Base-by-base conservation (phyloP, 331 rosid species). In the Malus hybrid region DNA sequence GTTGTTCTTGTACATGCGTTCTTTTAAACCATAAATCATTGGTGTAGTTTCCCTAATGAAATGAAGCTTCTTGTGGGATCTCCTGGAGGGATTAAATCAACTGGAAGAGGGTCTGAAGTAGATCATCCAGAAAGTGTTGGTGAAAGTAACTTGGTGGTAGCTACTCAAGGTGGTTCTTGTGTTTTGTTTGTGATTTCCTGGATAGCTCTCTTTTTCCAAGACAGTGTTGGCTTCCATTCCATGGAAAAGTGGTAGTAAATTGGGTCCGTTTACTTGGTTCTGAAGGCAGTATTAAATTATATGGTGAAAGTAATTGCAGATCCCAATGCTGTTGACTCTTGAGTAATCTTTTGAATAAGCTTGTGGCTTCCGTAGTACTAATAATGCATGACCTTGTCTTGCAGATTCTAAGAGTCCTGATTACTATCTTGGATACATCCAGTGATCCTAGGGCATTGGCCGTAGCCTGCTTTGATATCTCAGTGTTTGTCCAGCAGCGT, bases 31-130 rank as follows among this genome's bases (percentile, higher is more conserved):
- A 2, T 65, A 65, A 36, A 10, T 18, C 58, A n/a, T 16, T 36
- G 9, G 22, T 11, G 1, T 13, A 34, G 9, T 42, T 22, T 75
- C 65, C 34, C 46, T 50, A 80, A 76, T 63, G 67, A 53, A 71
- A 81, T 63, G 70, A 74, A 34, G 82, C 55, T 66, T 80, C 67
- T 80, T 56, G 14, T 69, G 90, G 97, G 99, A 94, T 82, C 89
- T 94, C 78, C 79, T 92, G 89, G 99, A 94, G 75, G 92, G 97
- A 63, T 80, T 94, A 76, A 94, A 87, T 78, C 89, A 82, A 73
- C 88, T 92, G 74, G 99, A 92, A 76, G 97, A 86, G 72, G 92
- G 93, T 74, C 86, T 94, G 82, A 94, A 84, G 90, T 97, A 90
- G 65, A 92, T 84, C 78, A 24, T 24, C 24, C 24, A 24, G 24